phyloP scores from a whole-genome alignment of 2,329 filamentous ascomycete species.

The Hymenoscyphus salicellus region DNA sequence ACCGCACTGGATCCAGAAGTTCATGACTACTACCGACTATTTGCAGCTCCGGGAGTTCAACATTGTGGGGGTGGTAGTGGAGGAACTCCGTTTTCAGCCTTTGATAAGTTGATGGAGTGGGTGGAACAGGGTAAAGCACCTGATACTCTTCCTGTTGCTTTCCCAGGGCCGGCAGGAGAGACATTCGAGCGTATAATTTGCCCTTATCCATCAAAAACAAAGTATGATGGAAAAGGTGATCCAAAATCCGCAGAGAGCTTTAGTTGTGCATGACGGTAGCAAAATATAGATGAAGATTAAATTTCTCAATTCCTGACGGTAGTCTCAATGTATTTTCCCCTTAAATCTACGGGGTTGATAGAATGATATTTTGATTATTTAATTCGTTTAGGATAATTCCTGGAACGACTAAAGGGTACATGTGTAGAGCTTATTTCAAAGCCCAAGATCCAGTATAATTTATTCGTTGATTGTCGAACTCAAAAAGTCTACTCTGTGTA shows the following conservation, averaged over 20 bases:
- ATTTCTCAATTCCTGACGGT: too few relatives aligned
- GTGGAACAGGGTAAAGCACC: slow-evolving; percentile 36
- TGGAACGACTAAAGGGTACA: too few relatives aligned
- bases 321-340: too few relatives aligned
- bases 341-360: too few relatives aligned
- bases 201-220: neutral
- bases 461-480: too few relatives aligned
- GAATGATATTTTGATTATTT: too few relatives aligned
- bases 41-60: slow-evolving; percentile 34
- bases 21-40: slow-evolving; percentile 36
- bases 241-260: neutral
- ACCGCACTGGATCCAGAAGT: slow-evolving; percentile 22
- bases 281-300: neutral
- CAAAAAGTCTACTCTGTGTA: too few relatives aligned
- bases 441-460: too few relatives aligned
- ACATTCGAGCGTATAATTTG: neutral
- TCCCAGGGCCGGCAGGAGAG: neutral
- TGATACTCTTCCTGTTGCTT: slow-evolving; percentile 16
- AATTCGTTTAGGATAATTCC: too few relatives aligned
- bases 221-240: neutral
- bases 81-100: slow-evolving; percentile 27
- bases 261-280: neutral
- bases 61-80: slow-evolving; percentile 37
- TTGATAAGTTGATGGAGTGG: slow-evolving; percentile 34
- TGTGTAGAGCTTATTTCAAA: too few relatives aligned